Percentiles rank a stretch among this genome's conserved stretches.
phyloP scores from a whole-genome alignment of 345 rosid species.

The Microcos paniculata region DNA sequence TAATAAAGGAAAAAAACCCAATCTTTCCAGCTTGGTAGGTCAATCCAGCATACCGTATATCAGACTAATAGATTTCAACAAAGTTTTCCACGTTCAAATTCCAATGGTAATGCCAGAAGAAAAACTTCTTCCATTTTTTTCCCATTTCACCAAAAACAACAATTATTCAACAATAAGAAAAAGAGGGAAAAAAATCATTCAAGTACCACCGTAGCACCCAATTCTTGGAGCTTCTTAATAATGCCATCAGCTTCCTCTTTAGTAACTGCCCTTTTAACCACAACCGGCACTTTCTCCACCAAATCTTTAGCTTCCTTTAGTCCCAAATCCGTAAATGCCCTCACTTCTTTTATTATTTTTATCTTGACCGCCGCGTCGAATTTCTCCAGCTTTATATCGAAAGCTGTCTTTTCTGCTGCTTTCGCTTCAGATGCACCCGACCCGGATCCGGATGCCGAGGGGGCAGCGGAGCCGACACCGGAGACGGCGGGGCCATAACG shows the following conservation, averaged over 20 bases:
- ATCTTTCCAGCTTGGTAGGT: neutral
- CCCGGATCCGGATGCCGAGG: constrained; percentile 24
- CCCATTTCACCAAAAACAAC: constrained; percentile 10
- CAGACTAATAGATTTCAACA: neutral
- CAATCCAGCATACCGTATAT: neutral
- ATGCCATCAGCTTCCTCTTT: constrained; percentile 72
- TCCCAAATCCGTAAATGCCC: constrained; percentile 78
- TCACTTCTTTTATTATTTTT: constrained; percentile 80
- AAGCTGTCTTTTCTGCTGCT: constrained; percentile 67
- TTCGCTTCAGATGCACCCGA: constrained; percentile 38
- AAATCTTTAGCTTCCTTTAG: constrained; percentile 80
- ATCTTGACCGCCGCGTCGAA: constrained; percentile 66
- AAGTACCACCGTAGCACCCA: constrained; percentile 68
- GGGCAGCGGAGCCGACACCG: constrained; percentile 25
- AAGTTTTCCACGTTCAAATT: neutral
- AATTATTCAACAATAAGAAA: constrained; percentile 11
- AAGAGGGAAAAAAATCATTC: constrained; percentile 44
- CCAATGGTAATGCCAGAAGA: neutral
- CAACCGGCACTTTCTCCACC: constrained; percentile 81
- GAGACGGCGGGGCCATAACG: constrained; percentile 60
- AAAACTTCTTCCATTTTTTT: neutral
- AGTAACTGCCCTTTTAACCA: constrained; percentile 64
- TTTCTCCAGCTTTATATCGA: constrained; percentile 87
- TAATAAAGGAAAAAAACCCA: neutral
- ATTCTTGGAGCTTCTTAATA: constrained; percentile 62